A percentile compares a stretch with the other conserved stretches of the same genome.
These are phyloP conservation scores for Sphaerosporella brunnea DNA, from an alignment of 495 filamentous ascomycete species.

Conservation along the genomic window DNA sequence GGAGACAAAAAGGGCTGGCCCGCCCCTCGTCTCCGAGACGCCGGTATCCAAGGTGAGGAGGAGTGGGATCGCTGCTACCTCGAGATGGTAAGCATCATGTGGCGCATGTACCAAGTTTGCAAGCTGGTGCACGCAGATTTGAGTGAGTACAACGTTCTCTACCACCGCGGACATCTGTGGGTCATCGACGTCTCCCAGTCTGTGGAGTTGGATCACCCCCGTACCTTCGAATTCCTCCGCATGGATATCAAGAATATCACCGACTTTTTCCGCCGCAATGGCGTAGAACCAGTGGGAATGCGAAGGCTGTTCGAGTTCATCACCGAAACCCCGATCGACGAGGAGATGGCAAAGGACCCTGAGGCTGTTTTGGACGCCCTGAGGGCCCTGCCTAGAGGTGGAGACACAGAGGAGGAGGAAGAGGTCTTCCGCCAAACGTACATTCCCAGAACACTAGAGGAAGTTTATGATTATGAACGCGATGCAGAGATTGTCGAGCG, in stretches of 20 bases:
- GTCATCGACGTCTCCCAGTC: constrained; percentile 95
- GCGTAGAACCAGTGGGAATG: constrained; percentile 60
- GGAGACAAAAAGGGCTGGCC: constrained; percentile 73
- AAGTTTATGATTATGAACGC: constrained; percentile 89
- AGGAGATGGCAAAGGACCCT: constrained; percentile 27
- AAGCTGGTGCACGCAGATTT: constrained; percentile 85
- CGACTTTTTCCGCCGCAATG: constrained; percentile 76
- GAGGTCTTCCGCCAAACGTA: constrained; percentile 90
- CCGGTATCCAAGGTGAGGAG: constrained; percentile 31
- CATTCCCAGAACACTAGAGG: constrained; percentile 81
- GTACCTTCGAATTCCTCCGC: constrained; percentile 74
- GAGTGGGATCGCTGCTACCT: constrained; percentile 63
- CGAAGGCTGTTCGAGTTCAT: constrained; percentile 64
- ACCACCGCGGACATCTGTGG: constrained; percentile 64
- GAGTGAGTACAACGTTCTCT: constrained; percentile 92
- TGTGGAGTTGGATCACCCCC: constrained; percentile 89
- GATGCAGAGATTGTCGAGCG: constrained; percentile 60
- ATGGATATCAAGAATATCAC: constrained; percentile 96
- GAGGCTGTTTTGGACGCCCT: constrained; percentile 36
- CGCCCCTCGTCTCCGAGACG: constrained; percentile 55
- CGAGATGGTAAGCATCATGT: constrained; percentile 73
- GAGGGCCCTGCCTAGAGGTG: constrained; percentile 29
- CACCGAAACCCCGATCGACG: constrained; percentile 30
- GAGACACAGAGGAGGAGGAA: constrained; percentile 49
- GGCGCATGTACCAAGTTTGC: constrained; percentile 77